Evolutionary conservation across 495 filamentous ascomycete species (phyloP).

Genomic region (Rhypophila decipiens): DNA sequence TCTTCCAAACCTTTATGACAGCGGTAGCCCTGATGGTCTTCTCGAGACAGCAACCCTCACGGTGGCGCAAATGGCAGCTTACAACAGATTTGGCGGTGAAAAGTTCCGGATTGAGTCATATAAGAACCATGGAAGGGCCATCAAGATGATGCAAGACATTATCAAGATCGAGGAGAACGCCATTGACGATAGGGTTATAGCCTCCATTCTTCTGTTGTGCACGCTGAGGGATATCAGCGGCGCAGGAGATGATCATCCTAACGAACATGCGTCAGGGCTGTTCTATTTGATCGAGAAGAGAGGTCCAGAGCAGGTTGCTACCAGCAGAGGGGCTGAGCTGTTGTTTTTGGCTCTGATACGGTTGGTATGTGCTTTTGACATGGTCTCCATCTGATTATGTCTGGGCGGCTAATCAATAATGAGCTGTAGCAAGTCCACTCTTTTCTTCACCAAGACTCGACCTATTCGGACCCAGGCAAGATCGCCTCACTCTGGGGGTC

Average conservation of each 20-base stretch:
- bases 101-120: slow-evolving; percentile 16
- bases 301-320: slow-evolving; percentile 8
- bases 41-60: slow-evolving; percentile 14
- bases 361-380: slow-evolving; percentile 5
- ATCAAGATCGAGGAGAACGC: slow-evolving; percentile 10
- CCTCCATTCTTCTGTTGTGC: slow-evolving; percentile 1
- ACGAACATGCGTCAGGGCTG: slow-evolving; percentile 7
- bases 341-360: slow-evolving; percentile 7
- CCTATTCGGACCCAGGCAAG: slow-evolving; percentile 1
- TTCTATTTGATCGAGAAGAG: slow-evolving; percentile 9
- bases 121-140: slow-evolving; percentile 8
- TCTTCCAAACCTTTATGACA: slow-evolving; percentile 15
- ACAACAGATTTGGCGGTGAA: slow-evolving; percentile 18
- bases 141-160: slow-evolving; percentile 8
- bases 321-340: slow-evolving; percentile 7
- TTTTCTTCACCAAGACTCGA: slow-evolving; percentile 5
- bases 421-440: slow-evolving; percentile 6
- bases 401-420: neutral
- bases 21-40: slow-evolving; percentile 10
- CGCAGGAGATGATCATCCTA: neutral
- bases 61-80: slow-evolving; percentile 19
- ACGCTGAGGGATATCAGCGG: slow-evolving; percentile 4
- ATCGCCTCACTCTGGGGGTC: slow-evolving; percentile 8
- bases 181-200: slow-evolving; percentile 17
- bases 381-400: neutral